Evolutionary conservation across 805 yeast genomes (phyloP).

Genomic region (Cyberlindnera lachancei): DNA sequence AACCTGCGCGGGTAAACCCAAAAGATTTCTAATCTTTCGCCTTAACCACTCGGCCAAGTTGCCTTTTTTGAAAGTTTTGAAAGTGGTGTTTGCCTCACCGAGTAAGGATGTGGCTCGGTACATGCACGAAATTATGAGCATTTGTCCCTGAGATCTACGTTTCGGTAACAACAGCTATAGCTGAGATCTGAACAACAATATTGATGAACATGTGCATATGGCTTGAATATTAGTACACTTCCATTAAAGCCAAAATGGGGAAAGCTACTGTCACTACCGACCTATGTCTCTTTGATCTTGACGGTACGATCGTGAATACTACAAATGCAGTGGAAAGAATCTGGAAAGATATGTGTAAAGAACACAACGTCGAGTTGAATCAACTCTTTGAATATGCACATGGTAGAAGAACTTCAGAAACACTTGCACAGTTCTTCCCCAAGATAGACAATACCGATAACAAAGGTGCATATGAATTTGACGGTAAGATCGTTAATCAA

Average conservation of each 20-base stretch:
- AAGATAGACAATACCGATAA: slow-evolving; percentile 61
- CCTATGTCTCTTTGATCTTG: slow-evolving; percentile 62
- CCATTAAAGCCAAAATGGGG: no score
- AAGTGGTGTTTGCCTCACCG: background rate
- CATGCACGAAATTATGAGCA: background rate
- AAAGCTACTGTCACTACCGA: slow-evolving; percentile 14
- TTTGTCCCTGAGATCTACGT: no score
- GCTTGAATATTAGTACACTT: no score
- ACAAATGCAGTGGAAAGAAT: slow-evolving; percentile 76
- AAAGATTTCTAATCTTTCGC: slow-evolving; percentile 57
- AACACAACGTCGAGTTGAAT: slow-evolving; percentile 61
- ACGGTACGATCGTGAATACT: slow-evolving; percentile 80
- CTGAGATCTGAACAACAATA: no score
- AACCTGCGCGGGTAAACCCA: slow-evolving; percentile 59
- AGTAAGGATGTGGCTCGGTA: background rate
- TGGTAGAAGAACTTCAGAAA: slow-evolving; percentile 80
- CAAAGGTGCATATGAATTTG: slow-evolving; percentile 53
- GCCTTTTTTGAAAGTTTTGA: slow-evolving; percentile 20
- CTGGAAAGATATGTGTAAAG: slow-evolving; percentile 70
- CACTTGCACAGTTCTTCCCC: slow-evolving; percentile 67
- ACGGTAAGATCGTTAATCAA: slow-evolving; percentile 56
- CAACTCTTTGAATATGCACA: slow-evolving; percentile 32
- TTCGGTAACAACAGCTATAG: no score
- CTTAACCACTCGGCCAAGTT: slow-evolving; percentile 61
- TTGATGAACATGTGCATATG: no score